phyloP scores from a whole-genome alignment of 768 basidiomycete species.

The Podaxis carcinomalis region DNA sequence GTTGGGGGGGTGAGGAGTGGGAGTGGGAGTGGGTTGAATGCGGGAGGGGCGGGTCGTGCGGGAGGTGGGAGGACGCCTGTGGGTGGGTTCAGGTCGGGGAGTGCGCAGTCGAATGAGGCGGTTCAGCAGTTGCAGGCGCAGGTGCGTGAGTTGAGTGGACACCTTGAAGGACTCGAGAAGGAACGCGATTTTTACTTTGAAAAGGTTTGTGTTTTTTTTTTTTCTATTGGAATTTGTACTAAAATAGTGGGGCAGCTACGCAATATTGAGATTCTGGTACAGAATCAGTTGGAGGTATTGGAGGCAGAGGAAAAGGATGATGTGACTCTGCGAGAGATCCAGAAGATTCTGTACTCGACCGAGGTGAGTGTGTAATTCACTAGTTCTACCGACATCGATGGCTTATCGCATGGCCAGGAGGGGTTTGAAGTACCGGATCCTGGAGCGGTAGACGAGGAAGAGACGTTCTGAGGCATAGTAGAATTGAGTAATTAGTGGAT shows the following conservation, averaged over 20 bases:
- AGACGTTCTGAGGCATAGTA: slow-evolving; percentile 50
- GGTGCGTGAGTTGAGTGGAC: slow-evolving; percentile 73
- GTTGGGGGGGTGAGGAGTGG: slow-evolving; percentile 18
- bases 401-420: slow-evolving; percentile 46
- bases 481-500: not conserved
- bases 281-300: slow-evolving; percentile 65
- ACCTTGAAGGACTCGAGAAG: slow-evolving; percentile 91
- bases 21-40: slow-evolving; percentile 18
- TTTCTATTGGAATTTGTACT: not conserved
- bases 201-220: slow-evolving; percentile 44
- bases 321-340: slow-evolving; percentile 67
- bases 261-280: slow-evolving; percentile 93
- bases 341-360: slow-evolving; percentile 91
- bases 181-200: slow-evolving; percentile 98
- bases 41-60: slow-evolving; percentile 33
- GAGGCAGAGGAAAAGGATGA: slow-evolving; percentile 58
- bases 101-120: slow-evolving; percentile 63
- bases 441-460: slow-evolving; percentile 67
- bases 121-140: slow-evolving; percentile 69
- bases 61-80: slow-evolving; percentile 77
- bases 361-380: slow-evolving; percentile 72
- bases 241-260: slow-evolving; percentile 55
- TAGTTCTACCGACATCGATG: not conserved
- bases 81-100: slow-evolving; percentile 61
- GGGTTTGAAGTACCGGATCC: slow-evolving; percentile 88